Base-by-base conservation (phyloP, 805 yeast genomes). In the Candida dajiaensis region DNA sequence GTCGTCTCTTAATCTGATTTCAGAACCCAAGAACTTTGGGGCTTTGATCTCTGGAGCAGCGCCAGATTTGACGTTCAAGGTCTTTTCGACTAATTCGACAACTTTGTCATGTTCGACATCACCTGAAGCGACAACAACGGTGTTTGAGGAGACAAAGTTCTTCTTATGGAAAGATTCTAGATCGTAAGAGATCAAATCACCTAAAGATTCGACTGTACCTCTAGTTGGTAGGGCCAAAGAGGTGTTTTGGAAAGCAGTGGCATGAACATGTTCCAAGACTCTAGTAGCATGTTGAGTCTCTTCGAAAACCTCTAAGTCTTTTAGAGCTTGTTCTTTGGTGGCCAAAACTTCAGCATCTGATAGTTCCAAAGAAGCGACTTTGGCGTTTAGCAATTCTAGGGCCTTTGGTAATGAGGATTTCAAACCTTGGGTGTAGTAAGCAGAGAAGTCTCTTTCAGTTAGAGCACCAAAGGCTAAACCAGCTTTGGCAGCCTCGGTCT, bases 221-320 rank as follows among this genome's bases (percentile, higher is more conserved):
- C 76, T 73, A 38, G 77, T 73, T 67, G 95, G 94, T 64, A 86
- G 72, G 45, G 84, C 85, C 55, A 86, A 73, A 26, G 94, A 81
- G 61, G 88, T 81, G 62, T 89, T 88, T 72, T 86, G 95, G 84
- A 81, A 86, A 46, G 95, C 95, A 51, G 90, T 78, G 50, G 90
- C 78, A 62, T 81, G 79, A 72, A 86, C 76, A 69, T 86, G 95
- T 70, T 83, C 87, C 56, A 81, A 59, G 43, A 82, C 85, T 52
- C 69, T 66, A 69, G 73, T 76, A 46, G 73, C 64, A 50, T 76
- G 73, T 57, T 83, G 78, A 49, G 57, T 65, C 44, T 69, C 63
- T 71, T 86, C 95, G 50, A 83, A 72, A 31, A 66, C 65, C 39
- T 71, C 77, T 47, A 83, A 75, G 51, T 71, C 65, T 19, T 68